phyloP scores from a whole-genome alignment of 768 basidiomycete genomes.

The Leccinum subgranulosum region DNA sequence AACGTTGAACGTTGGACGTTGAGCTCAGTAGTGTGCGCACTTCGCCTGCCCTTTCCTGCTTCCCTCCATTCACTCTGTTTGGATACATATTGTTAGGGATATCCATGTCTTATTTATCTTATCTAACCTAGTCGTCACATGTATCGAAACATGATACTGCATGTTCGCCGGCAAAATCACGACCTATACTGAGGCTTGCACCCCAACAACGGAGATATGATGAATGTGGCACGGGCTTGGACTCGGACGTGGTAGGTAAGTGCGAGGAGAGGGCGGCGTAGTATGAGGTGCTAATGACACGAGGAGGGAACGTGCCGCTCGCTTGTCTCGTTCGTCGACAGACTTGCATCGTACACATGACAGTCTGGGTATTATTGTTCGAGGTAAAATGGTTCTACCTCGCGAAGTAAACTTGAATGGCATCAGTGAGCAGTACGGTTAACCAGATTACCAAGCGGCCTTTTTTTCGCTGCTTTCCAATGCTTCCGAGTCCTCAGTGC shows the following conservation, averaged over 20 bases:
- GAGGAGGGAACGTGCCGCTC: no score
- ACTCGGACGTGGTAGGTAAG: background rate
- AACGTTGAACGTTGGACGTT: background rate
- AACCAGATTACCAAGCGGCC: no score
- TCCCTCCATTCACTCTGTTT: background rate
- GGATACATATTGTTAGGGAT: background rate
- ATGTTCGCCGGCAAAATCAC: background rate
- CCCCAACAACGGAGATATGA: background rate
- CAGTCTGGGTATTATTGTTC: no score
- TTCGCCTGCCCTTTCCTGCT: background rate
- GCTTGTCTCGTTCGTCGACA: no score
- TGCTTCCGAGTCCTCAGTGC: no score
- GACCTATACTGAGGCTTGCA: background rate
- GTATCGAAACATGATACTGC: background rate
- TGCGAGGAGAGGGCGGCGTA: background rate
- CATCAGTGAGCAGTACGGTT: no score
- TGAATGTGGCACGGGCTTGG: background rate
- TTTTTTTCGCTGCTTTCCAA: no score
- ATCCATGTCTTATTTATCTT: background rate
- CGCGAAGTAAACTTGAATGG: no score
- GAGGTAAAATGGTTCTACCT: no score
- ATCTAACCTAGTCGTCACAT: background rate
- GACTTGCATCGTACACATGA: no score
- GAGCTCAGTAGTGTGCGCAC: background rate
- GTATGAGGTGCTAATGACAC: no score